Conservation (phyloP, 345 rosid species). For the Eucalyptus curtisii region DNA sequence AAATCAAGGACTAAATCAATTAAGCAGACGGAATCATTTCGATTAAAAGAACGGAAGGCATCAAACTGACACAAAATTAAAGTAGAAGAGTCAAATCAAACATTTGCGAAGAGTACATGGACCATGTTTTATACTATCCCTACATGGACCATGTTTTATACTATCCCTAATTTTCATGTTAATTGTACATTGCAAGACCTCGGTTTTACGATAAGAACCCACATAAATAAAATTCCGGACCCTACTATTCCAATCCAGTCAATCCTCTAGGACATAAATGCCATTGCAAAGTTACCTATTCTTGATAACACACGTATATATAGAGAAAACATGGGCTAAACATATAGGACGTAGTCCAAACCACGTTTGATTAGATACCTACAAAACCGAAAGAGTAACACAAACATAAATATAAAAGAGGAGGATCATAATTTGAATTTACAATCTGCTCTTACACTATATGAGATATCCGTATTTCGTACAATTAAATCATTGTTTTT, state of each 20-base stretch:
- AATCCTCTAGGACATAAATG: neutral
- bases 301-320: neutral
- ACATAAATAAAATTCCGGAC: neutral
- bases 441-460: accelerated
- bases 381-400: neutral
- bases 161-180: neutral
- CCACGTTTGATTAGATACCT: neutral
- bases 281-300: neutral
- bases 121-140: neutral
- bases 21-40: neutral
- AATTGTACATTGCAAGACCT: too few relatives aligned
- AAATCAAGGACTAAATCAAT: neutral
- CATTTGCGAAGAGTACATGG: neutral
- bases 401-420: neutral
- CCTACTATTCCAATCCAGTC: neutral
- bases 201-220: neutral
- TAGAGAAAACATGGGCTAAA: neutral
- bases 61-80: neutral
- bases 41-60: neutral
- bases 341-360: neutral
- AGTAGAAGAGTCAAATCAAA: neutral
- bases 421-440: accelerated
- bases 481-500: neutral
- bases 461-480: neutral
- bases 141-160: neutral